phyloP scores from a whole-genome alignment of 441 rosid genomes.

The Eruca vesicaria region DNA sequence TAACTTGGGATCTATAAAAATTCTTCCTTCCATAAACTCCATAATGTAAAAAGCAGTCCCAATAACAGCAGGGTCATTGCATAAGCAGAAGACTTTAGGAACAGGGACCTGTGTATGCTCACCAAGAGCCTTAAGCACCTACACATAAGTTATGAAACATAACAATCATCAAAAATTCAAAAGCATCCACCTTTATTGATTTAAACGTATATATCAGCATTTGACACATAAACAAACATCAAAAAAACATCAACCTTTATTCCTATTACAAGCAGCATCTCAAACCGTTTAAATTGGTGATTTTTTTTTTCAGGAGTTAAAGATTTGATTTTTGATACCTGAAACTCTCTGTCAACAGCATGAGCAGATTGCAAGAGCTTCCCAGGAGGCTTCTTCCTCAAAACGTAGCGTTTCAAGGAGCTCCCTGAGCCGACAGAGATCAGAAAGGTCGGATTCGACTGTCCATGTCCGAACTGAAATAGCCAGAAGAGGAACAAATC shows the following conservation, averaged over 20 bases:
- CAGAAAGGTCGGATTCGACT: constrained; percentile 90
- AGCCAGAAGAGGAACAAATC: neutral
- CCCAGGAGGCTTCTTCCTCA: constrained; percentile 95
- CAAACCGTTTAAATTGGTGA: neutral
- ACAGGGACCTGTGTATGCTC: constrained; percentile 77
- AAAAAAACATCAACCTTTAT: neutral
- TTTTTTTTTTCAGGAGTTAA: neutral
- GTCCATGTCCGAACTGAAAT: constrained; percentile 87
- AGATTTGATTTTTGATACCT: constrained; percentile 41
- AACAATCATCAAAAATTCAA: neutral
- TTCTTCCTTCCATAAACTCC: constrained; percentile 93
- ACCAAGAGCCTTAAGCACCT: constrained; percentile 87
- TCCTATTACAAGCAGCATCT: too few species aligned
- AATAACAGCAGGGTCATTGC: constrained; percentile 61
- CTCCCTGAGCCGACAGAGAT: constrained; percentile 58
- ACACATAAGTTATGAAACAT: neutral
- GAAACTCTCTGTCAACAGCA: constrained; percentile 88
- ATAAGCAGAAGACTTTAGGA: constrained; percentile 78
- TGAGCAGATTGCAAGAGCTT: constrained; percentile 82
- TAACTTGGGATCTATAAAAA: constrained; percentile 67
- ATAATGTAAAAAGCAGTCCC: constrained; percentile 91
- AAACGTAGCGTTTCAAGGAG: constrained; percentile 63
- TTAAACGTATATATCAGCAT: neutral
- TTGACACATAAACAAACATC: neutral
- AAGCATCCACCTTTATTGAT: constrained; percentile 13